These are phyloP conservation scores for Podospora appendiculata DNA, from an alignment of 495 filamentous ascomycete genomes.

Conservation along the genomic window DNA sequence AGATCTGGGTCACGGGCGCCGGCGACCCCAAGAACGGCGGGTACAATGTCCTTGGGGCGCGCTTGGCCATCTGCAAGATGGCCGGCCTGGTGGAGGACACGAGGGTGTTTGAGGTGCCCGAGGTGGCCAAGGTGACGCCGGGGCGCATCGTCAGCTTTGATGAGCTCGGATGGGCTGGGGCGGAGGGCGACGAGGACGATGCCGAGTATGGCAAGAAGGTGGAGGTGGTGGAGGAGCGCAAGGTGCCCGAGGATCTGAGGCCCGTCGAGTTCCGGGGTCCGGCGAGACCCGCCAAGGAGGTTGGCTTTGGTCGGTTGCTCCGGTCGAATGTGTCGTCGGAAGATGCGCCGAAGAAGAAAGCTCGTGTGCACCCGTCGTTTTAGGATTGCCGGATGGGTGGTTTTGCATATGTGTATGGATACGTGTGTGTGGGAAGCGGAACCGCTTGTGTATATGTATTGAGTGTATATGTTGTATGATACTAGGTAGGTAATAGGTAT, in stretches of 20 bases:
- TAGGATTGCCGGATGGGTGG: background rate
- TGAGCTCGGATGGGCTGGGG: conserved; percentile 11
- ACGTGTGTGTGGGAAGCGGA: background rate
- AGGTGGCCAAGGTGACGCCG: background rate
- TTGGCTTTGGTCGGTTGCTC: no score
- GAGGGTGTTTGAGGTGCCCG: conserved; percentile 1
- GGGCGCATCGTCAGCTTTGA: conserved; percentile 21
- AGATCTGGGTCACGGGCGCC: conserved; percentile 42
- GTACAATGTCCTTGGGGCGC: conserved; percentile 18
- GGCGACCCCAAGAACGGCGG: conserved; percentile 25
- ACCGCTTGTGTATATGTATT: background rate
- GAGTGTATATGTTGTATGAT: conserved; percentile 1
- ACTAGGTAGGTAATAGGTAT: background rate
- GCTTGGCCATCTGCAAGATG: conserved; percentile 32
- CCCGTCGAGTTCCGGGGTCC: no score
- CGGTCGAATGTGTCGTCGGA: no score
- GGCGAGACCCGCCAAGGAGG: no score
- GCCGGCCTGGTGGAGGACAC: conserved; percentile 28
- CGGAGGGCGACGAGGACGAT: background rate
- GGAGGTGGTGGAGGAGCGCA: background rate
- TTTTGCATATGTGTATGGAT: background rate
- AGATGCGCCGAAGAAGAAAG: no score
- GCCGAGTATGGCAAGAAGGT: background rate
- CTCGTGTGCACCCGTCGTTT: no score
- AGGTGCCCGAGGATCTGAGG: no score